phyloP scores from a whole-genome alignment of 1,284 basidiomycete species.

The Ceratobasidium sp. region DNA sequence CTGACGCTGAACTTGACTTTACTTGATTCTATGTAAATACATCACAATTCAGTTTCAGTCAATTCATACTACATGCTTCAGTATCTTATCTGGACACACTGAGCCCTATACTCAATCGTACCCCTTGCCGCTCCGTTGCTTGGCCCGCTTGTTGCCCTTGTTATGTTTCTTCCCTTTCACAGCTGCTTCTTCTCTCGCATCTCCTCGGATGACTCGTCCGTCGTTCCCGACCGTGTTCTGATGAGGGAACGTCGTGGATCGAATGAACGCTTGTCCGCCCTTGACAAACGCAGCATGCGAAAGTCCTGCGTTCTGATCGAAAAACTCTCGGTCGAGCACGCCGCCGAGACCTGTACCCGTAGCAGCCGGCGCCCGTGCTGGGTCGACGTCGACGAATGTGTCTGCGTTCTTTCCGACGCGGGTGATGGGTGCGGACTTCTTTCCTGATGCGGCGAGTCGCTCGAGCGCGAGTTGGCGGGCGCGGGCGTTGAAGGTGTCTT shows the following conservation, averaged over 20 bases:
- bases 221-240: conserved; percentile 82
- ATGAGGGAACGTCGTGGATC: conserved; percentile 77
- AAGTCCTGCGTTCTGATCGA: conserved; percentile 65
- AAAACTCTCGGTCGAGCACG: conserved; percentile 84
- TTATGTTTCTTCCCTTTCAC: conserved; percentile 82
- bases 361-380: conserved; percentile 43
- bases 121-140: conserved; percentile 89
- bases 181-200: conserved; percentile 54
- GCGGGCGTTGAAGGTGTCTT: conserved; percentile 80
- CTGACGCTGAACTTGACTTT: too few species aligned
- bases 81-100: too few species aligned
- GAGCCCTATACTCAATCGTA: conserved; percentile 77
- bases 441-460: conserved; percentile 64
- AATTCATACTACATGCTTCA: too few species aligned
- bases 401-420: conserved; percentile 85
- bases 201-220: conserved; percentile 68
- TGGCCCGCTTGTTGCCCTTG: conserved; percentile 84
- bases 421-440: conserved; percentile 86
- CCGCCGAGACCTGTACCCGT: conserved; percentile 44
- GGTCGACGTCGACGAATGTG: conserved; percentile 72
- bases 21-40: too few species aligned
- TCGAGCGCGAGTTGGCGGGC: conserved; percentile 73
- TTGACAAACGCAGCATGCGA: conserved; percentile 72
- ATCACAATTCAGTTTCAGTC: too few species aligned
- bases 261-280: conserved; percentile 69